These are phyloP conservation scores for Dipsacomyces acuminosporus DNA, from an alignment of 371 early-diverging fungal genomes.

Conservation along the genomic window DNA sequence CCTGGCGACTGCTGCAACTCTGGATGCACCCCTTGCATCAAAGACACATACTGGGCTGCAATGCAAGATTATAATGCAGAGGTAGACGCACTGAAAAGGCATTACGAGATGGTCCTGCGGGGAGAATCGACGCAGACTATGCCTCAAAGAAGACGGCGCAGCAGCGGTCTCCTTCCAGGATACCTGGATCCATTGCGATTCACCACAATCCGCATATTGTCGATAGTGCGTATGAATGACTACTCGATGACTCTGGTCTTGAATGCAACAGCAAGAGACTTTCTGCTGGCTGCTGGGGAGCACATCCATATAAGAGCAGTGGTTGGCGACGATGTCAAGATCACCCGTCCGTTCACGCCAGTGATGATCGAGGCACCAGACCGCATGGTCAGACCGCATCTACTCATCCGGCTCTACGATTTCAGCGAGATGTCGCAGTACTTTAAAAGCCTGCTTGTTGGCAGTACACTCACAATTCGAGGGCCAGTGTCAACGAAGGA, in stretches of 20 bases:
- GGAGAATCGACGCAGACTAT: slow-evolving; percentile 5
- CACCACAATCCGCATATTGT: slow-evolving; percentile 5
- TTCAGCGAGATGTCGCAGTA: slow-evolving; percentile 6
- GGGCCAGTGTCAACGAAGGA: slow-evolving; percentile 22
- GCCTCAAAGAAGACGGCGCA: neutral
- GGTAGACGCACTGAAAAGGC: slow-evolving; percentile 1
- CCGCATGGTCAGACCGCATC: slow-evolving; percentile 26
- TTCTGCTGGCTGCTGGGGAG: slow-evolving; percentile 20
- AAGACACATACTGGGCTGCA: slow-evolving; percentile 26
- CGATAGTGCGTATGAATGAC: neutral
- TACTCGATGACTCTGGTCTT: slow-evolving; percentile 17
- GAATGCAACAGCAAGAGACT: slow-evolving; percentile 21
- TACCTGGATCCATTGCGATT: slow-evolving; percentile 25
- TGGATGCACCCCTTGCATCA: slow-evolving; percentile 41
- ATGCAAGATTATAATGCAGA: slow-evolving; percentile 1
- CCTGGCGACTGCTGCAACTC: slow-evolving; percentile 36
- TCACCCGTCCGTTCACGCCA: slow-evolving; percentile 31
- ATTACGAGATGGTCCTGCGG: slow-evolving; percentile 5
- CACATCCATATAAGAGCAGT: slow-evolving; percentile 24
- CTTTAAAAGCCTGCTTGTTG: neutral
- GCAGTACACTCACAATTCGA: slow-evolving; percentile 6
- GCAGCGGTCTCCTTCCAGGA: slow-evolving; percentile 2
- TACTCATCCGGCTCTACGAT: slow-evolving; percentile 25
- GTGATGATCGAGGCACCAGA: slow-evolving; percentile 27
- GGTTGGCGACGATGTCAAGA: neutral